These are phyloP conservation scores for Annona squamosa DNA, from an alignment of 164 flowering plant genomes.

Conservation along the genomic window DNA sequence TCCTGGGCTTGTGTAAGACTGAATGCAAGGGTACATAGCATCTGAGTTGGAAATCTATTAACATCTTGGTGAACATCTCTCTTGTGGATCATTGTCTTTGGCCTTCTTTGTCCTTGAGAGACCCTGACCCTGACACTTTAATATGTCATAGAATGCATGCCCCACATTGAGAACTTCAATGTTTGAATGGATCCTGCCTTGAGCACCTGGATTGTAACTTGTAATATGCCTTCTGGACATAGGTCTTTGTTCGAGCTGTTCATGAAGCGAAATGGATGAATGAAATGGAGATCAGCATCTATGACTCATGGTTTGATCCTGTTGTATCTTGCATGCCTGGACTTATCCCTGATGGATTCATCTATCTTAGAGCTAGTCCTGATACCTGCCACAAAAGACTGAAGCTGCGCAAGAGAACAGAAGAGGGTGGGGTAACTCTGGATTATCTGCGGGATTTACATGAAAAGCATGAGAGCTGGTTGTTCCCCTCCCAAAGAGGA, in stretches of 20 bases:
- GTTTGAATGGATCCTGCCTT: too few species aligned
- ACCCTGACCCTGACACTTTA: not conserved
- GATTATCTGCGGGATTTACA: slow-evolving; percentile 85
- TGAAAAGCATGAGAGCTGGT: slow-evolving; percentile 98
- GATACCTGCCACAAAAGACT: slow-evolving; percentile 93
- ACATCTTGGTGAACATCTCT: too few species aligned
- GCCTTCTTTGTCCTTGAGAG: not conserved
- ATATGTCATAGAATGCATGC: not conserved
- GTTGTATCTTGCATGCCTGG: slow-evolving; percentile 91
- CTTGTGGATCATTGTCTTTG: not conserved
- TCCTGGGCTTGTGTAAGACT: too few species aligned
- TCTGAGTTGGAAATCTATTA: too few species aligned
- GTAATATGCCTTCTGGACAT: not conserved
- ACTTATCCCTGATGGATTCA: slow-evolving; percentile 91
- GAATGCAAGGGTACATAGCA: too few species aligned
- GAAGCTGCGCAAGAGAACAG: slow-evolving; percentile 69
- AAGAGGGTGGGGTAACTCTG: slow-evolving; percentile 84
- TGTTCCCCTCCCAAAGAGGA: slow-evolving; percentile 71
- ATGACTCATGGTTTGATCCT: slow-evolving; percentile 98
- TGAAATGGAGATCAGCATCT: slow-evolving; percentile 99
- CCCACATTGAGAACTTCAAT: not conserved
- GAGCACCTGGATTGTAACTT: not conserved
- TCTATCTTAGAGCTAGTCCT: slow-evolving; percentile 95
- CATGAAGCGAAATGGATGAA: slow-evolving; percentile 99
- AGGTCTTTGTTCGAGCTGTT: slow-evolving; percentile 98